phyloP scores from a whole-genome alignment of 805 yeast species.

The Myxozyma neglecta region DNA sequence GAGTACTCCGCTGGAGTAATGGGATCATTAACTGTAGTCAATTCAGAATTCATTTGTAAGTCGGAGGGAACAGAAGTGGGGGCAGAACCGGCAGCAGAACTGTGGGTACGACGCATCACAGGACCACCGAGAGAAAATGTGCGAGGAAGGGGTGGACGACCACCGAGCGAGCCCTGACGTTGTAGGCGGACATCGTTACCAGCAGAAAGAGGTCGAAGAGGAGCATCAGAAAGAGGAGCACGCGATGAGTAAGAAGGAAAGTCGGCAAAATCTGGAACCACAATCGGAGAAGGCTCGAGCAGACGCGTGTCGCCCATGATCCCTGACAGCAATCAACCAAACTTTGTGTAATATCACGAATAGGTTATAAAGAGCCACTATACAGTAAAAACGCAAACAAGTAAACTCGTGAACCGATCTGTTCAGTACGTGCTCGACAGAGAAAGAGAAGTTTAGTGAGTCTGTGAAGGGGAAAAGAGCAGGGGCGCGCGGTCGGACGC shows the following conservation, averaged over 20 bases:
- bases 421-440: too few species aligned
- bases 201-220: conserved; percentile 8
- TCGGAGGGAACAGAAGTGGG: not conserved
- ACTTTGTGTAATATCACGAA: not conserved
- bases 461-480: too few species aligned
- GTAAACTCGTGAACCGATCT: too few species aligned
- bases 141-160: conserved; percentile 2
- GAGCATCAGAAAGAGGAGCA: conserved; percentile 11
- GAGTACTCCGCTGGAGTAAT: conserved; percentile 87
- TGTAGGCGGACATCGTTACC: not conserved
- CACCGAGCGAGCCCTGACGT: conserved; percentile 1
- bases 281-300: conserved; percentile 8
- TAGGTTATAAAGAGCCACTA: too few species aligned
- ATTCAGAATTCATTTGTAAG: not conserved
- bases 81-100: not conserved
- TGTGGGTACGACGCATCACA: conserved; percentile 3
- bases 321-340: not conserved
- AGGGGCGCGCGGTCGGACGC: too few species aligned
- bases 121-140: conserved; percentile 8
- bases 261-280: conserved; percentile 24
- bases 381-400: too few species aligned
- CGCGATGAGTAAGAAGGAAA: conserved; percentile 20
- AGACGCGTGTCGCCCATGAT: conserved; percentile 2
- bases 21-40: conserved; percentile 44
- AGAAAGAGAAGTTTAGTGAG: too few species aligned